These are phyloP conservation scores for Daphne laureola DNA, from an alignment of 441 rosid genomes.

Conservation along the genomic window DNA sequence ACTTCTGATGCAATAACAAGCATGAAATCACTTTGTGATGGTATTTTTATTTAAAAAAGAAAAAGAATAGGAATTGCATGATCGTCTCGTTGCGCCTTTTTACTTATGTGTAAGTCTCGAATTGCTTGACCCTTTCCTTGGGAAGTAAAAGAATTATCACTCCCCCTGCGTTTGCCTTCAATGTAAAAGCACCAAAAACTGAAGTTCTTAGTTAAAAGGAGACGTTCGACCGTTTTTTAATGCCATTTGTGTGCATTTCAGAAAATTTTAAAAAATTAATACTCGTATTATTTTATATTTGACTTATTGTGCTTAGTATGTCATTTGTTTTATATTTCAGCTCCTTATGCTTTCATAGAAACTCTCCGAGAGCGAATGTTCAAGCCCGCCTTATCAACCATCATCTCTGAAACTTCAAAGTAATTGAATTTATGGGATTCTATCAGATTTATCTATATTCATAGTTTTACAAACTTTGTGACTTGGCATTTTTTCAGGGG, in stretches of 20 bases:
- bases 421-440: conserved; percentile 14
- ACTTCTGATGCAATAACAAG: too few relatives aligned
- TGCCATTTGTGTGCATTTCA: too few relatives aligned
- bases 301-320: neutral
- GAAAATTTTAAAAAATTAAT: neutral
- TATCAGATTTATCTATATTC: neutral
- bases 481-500: conserved; percentile 31
- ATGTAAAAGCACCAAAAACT: too few relatives aligned
- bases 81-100: too few relatives aligned
- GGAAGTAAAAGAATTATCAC: too few relatives aligned
- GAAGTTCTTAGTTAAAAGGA: too few relatives aligned
- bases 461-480: conserved; percentile 16
- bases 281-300: neutral
- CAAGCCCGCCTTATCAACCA: conserved; percentile 84
- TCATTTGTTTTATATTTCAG: conserved; percentile 30
- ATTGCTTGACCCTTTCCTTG: too few relatives aligned
- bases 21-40: neutral
- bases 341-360: conserved; percentile 69
- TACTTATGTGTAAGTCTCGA: too few relatives aligned
- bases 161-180: too few relatives aligned
- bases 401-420: conserved; percentile 68
- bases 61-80: too few relatives aligned
- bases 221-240: neutral
- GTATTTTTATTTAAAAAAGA: too few relatives aligned
- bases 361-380: conserved; percentile 90